Base-by-base conservation (phyloP, 2,329 filamentous ascomycete species). In the Scleromitrula shiraiana region DNA sequence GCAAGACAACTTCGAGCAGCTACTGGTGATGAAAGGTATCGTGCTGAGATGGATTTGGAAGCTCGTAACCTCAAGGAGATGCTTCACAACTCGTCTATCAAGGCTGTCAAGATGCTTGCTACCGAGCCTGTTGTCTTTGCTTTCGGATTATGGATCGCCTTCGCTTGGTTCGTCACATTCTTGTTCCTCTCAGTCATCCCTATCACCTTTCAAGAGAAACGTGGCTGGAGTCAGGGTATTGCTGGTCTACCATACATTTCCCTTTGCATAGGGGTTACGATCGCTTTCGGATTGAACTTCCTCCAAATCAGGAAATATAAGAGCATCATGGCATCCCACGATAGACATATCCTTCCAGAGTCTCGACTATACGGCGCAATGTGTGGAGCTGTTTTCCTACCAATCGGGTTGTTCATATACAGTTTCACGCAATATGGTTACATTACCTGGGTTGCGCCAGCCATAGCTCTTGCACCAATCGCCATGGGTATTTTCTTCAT, bases 61-160 rank as follows among this genome's bases (percentile, higher is more conserved):
- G 72, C 72, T 5, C 70, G 70, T 0, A 66, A 69, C 35, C 55
- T 95, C 8, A 61, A 63, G 19, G 76, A 74, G 49, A 85, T 90
- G 77, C 80, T 95, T 46, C 70, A 73, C 8, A 78, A 85, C 19
- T 91, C 86, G 0, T 67, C 89, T 2, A 79, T 79, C 50, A 78
- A 88, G 0, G 88, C 88, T 0, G 93, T 95, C 63, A 78, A 70
- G 65, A 64, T 63, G 70, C 77, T 89, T 17, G 69, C 82, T 55
- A 88, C 84, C 0, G 85, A 89, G 56, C 82, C 84, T 0, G 82
- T 88, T 15, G 83, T 89, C 17, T 88, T 89, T 65, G 87, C 78
- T 68, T 95, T 95, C 69, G 88, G 85, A 1, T 72, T 95, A 1
- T 95, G 88, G 88, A 83, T 88, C 1, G 77, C 87, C 1, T 95